Base-by-base conservation (phyloP, 768 basidiomycete genomes). In the Leccinellum rugosiceps region DNA sequence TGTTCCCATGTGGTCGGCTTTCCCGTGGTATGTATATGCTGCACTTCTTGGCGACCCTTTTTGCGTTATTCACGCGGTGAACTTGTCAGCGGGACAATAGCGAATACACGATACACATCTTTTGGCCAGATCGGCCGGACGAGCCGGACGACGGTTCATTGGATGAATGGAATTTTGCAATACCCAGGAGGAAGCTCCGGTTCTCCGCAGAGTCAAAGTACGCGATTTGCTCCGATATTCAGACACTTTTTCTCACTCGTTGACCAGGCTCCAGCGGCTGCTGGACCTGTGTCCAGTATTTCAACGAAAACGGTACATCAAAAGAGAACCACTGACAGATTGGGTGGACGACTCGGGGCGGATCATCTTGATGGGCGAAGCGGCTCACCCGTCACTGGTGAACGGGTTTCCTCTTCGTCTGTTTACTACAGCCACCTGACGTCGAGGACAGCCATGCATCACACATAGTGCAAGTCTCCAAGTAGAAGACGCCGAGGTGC, bases 341-440 rank as follows among this genome's bases (percentile, higher is more conserved):
- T 76, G 80, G 68, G 73, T 77, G 14, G 82, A 82, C 58, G 76
- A 78, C 14, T 69, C 72, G 11, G 79, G 77, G 14, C 72, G 76
- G 55, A 71, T 83, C 15, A 77, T 81, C 17, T 68, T 85, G 21
- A 74, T 83, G 32, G 84, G 83, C 44, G 81, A 81, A 59, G 83
- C 83, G 14, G 81, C 80, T 2, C 83, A 84, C 68, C 80, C 84
- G 11, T 71, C 80, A 44, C 62, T 80, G 65, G 83, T 80, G 56
- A 58, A 76, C 65, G 4, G 35, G 30, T 46, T 28, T 23, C 31
- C 21, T 51, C 1, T 17, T n/a, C n/a, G 50, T 28, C 7, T 25
- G 25, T 17, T 26, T 44, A 32, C 21, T 28, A 30, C 50, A 46
- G 34, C 30, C 38, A 17, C 7, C 59, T 57, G 30, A 58, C 51